Conservation (phyloP, 805 yeast genomes). For the Candida cerambycidarum region DNA sequence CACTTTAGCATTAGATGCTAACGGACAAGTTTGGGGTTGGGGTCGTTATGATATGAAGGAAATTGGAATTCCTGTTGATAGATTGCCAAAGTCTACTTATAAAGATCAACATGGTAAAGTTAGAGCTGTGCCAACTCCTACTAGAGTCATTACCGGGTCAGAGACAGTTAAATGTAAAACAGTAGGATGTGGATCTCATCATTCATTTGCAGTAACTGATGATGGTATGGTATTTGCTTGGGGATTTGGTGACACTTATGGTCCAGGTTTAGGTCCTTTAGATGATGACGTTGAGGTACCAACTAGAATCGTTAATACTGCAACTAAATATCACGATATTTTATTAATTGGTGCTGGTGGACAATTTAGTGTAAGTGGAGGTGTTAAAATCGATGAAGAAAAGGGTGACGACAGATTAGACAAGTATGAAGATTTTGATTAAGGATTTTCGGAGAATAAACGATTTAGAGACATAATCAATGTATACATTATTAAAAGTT, state of each 20-base stretch:
- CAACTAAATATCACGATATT: slow-evolving; percentile 79
- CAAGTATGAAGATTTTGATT: slow-evolving; percentile 51
- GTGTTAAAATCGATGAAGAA: slow-evolving; percentile 58
- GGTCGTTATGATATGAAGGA: slow-evolving; percentile 96
- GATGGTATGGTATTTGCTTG: slow-evolving; percentile 89
- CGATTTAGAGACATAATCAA: too few relatives aligned
- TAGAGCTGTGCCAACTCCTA: slow-evolving; percentile 85
- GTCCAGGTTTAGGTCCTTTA: slow-evolving; percentile 90
- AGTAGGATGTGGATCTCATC: slow-evolving; percentile 88
- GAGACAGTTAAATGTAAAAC: slow-evolving; percentile 35
- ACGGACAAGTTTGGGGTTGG: slow-evolving; percentile 77
- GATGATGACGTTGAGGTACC: slow-evolving; percentile 88
- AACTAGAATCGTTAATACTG: slow-evolving; percentile 89
- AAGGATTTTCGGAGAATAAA: background rate
- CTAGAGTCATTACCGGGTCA: slow-evolving; percentile 48
- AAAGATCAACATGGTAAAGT: slow-evolving; percentile 77
- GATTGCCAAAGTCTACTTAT: slow-evolving; percentile 71
- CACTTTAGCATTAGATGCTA: slow-evolving; percentile 67
- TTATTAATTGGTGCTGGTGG: slow-evolving; percentile 88
- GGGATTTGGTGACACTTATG: slow-evolving; percentile 98
- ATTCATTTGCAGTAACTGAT: slow-evolving; percentile 78
- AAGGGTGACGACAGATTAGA: slow-evolving; percentile 49
- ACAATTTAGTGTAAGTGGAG: slow-evolving; percentile 90
- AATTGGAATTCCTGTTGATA: slow-evolving; percentile 69
- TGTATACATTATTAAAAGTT: background rate